phyloP scores from a whole-genome alignment of 2,329 filamentous ascomycete genomes.

The Pyrenophora graminea region DNA sequence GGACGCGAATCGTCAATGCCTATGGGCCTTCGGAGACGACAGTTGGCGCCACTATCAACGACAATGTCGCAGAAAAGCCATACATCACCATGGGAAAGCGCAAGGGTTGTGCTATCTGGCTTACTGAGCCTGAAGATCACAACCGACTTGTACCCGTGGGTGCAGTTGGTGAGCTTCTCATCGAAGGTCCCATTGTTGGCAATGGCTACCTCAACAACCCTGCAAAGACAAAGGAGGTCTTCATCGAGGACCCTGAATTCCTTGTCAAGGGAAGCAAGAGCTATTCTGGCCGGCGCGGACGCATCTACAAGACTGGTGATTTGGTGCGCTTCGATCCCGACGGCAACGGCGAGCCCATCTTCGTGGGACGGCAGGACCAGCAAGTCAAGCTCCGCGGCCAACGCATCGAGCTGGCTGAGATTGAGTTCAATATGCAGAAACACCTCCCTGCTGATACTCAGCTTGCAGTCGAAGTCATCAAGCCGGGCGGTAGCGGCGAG shows the following conservation, averaged over 20 bases:
- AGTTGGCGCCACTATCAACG: constrained; percentile 42
- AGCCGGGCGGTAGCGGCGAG: constrained; percentile 38
- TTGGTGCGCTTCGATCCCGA: constrained; percentile 56
- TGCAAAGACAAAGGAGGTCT: constrained; percentile 43
- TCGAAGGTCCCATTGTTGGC: constrained; percentile 60
- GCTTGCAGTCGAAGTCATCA: constrained; percentile 57
- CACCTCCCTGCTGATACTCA: constrained; percentile 45
- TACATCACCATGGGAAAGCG: constrained; percentile 47
- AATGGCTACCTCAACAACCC: constrained; percentile 45
- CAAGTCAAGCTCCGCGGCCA: constrained; percentile 50
- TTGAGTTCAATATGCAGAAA: constrained; percentile 48
- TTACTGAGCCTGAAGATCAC: constrained; percentile 48
- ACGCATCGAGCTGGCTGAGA: constrained; percentile 46
- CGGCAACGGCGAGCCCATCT: constrained; percentile 41
- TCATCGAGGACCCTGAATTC: constrained; percentile 60
- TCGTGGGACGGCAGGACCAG: constrained; percentile 45
- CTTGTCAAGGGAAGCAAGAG: constrained; percentile 64
- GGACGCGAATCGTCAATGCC: constrained; percentile 41
- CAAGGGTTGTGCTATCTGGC: constrained; percentile 44
- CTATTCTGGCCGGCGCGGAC: constrained; percentile 58
- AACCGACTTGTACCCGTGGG: constrained; percentile 48
- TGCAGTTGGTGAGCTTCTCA: constrained; percentile 57
- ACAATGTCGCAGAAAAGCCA: constrained; percentile 32
- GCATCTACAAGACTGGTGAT: constrained; percentile 42
- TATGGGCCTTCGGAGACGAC: constrained; percentile 46